A percentile compares a stretch with the other conserved stretches of the same genome.
Evolutionary conservation across 768 basidiomycete species (phyloP).

Genomic region (Leucosporidium scottii): DNA sequence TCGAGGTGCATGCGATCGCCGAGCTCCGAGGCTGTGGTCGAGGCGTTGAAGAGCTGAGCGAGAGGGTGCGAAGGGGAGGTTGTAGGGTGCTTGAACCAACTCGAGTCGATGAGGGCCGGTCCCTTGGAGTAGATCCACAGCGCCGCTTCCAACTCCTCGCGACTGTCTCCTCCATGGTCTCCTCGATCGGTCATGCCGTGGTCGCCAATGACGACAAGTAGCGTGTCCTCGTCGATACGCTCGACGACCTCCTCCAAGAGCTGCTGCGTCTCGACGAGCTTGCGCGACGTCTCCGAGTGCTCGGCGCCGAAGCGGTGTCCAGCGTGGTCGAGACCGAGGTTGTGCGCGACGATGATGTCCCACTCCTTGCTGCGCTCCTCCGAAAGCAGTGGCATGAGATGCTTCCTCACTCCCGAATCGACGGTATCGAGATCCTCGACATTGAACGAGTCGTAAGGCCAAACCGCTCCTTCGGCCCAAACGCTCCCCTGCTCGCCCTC

Average conservation of each 20-base stretch:
- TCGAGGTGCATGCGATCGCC: slow-evolving; percentile 18
- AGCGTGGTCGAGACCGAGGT: slow-evolving; percentile 91
- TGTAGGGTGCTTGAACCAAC: slow-evolving; percentile 48
- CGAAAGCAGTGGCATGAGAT: slow-evolving; percentile 72
- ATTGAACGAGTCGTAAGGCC: slow-evolving; percentile 92
- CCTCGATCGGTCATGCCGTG: slow-evolving; percentile 95
- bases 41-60: not conserved
- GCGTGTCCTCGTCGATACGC: slow-evolving; percentile 65
- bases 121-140: slow-evolving; percentile 69
- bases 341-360: slow-evolving; percentile 85
- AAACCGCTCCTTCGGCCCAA: slow-evolving; percentile 57
- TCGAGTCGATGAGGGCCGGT: slow-evolving; percentile 43
- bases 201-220: slow-evolving; percentile 86
- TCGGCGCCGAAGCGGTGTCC: slow-evolving; percentile 91
- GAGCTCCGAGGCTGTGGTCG: slow-evolving; percentile 35
- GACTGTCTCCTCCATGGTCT: slow-evolving; percentile 89
- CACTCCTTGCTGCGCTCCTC: slow-evolving; percentile 49
- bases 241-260: slow-evolving; percentile 68
- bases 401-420: slow-evolving; percentile 76
- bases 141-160: slow-evolving; percentile 72
- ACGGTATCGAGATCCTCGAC: slow-evolving; percentile 97
- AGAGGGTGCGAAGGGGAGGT: slow-evolving; percentile 7
- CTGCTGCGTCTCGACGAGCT: slow-evolving; percentile 79
- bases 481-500: slow-evolving; percentile 7
- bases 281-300: slow-evolving; percentile 73